phyloP scores from a whole-genome alignment of 345 rosid species.

The Raphanus sativus region DNA sequence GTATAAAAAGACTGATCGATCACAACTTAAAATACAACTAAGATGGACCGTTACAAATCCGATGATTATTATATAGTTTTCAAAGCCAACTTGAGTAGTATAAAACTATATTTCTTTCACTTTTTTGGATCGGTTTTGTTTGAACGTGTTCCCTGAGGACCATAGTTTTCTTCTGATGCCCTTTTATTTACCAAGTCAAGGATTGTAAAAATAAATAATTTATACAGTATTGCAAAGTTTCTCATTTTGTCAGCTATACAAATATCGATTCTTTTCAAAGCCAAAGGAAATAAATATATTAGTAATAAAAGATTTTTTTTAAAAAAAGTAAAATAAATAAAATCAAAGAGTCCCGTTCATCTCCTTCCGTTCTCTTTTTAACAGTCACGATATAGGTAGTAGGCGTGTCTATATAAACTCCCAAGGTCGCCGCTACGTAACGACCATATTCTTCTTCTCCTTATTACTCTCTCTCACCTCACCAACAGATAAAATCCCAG shows the following conservation, averaged over 20 bases:
- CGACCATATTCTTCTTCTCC: constrained; percentile 36
- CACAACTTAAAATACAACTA: not conserved
- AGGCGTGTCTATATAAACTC: constrained; percentile 35
- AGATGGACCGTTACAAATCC: constrained; percentile 4
- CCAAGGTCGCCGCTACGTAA: constrained; percentile 39
- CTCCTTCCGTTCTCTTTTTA: not conserved
- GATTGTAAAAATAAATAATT: no score
- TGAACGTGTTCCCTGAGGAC: constrained; percentile 10
- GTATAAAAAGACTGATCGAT: not conserved
- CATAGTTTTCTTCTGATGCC: not conserved
- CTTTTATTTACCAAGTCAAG: not conserved
- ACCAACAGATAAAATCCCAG: not conserved
- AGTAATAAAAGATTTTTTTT: no score
- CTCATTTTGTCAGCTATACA: not conserved
- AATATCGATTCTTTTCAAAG: not conserved
- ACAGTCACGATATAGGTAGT: constrained; percentile 15
- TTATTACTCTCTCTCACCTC: constrained; percentile 18
- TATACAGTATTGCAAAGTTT: no score
- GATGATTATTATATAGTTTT: constrained; percentile 10
- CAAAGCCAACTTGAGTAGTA: not conserved
- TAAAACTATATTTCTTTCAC: not conserved
- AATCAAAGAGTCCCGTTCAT: not conserved
- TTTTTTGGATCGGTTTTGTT: not conserved
- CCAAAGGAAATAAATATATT: not conserved
- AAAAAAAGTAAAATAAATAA: not conserved